phyloP scores from a whole-genome alignment of 768 basidiomycete species.

The Pleurotus citrinopileatus region DNA sequence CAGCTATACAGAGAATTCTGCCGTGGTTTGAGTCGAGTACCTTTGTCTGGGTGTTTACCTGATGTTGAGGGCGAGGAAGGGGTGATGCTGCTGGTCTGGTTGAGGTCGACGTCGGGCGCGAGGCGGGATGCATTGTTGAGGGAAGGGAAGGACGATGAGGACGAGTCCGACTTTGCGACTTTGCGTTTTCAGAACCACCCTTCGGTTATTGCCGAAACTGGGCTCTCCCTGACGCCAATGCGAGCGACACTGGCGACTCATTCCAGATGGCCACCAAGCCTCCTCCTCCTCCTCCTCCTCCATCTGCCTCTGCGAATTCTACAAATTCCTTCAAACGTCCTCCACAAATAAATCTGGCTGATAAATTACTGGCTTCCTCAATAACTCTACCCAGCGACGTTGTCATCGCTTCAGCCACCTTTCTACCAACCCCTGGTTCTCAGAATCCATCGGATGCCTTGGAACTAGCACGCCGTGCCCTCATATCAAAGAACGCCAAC shows the following conservation, averaged over 20 bases:
- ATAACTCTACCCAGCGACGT: conserved; percentile 43
- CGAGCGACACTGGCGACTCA: background rate
- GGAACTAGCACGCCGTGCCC: conserved; percentile 52
- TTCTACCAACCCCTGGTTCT: conserved; percentile 27
- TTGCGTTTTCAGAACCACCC: background rate
- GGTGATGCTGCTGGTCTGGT: conserved; percentile 59
- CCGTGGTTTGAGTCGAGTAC: conserved; percentile 78
- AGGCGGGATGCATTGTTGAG: conserved; percentile 45
- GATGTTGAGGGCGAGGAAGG: conserved; percentile 38
- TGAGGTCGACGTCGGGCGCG: conserved; percentile 60
- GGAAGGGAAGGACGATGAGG: conserved; percentile 16
- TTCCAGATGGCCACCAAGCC: conserved; percentile 2
- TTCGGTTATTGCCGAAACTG: conserved; percentile 4
- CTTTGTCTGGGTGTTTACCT: conserved; percentile 75
- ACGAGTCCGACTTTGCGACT: conserved; percentile 21
- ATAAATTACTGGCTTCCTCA: conserved; percentile 43
- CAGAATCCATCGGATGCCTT: conserved; percentile 25
- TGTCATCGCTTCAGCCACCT: conserved; percentile 44
- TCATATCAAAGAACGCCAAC: conserved; percentile 37
- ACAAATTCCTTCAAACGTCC: background rate
- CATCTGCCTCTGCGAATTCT: no score
- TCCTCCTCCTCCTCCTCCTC: background rate
- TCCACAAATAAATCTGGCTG: conserved; percentile 17
- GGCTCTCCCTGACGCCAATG: background rate
- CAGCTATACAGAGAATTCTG: conserved; percentile 91